phyloP scores from a whole-genome alignment of 441 rosid genomes.

The Breynia disticha region DNA sequence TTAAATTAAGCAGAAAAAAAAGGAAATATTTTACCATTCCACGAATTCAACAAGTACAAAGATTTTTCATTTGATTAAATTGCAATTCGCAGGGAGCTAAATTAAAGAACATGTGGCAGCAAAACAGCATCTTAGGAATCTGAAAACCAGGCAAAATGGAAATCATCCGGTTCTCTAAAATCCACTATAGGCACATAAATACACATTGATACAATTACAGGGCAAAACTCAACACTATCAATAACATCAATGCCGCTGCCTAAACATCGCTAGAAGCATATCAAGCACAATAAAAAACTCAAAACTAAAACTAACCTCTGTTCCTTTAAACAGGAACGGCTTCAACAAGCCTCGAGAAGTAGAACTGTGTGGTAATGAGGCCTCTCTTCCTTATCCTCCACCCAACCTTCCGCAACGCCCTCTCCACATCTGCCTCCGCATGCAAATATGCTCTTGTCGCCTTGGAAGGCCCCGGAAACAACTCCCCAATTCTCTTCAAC shows the following conservation, averaged over 20 bases:
- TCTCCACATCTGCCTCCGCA: conserved; percentile 77
- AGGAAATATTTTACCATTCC: too few species aligned
- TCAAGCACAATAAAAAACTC: background rate
- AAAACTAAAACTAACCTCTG: conserved; percentile 28
- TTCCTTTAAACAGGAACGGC: conserved; percentile 51
- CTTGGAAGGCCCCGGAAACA: conserved; percentile 92
- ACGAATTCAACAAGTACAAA: background rate
- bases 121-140: too few species aligned
- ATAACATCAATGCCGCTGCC: background rate
- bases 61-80: too few species aligned
- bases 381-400: conserved; percentile 86
- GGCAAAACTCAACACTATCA: conserved; percentile 11
- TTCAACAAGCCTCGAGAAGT: conserved; percentile 74
- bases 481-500: conserved; percentile 76
- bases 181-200: conserved; percentile 4
- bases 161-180: conserved; percentile 11
- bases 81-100: too few species aligned
- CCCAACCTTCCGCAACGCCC: conserved; percentile 65
- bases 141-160: background rate
- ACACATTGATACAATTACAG: conserved; percentile 7
- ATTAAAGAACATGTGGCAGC: too few species aligned
- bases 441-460: conserved; percentile 88
- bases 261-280: conserved; percentile 11
- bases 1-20: too few species aligned
- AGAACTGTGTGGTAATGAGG: conserved; percentile 66